phyloP scores from a whole-genome alignment of 805 yeast species.

The Zygosaccharomyces pseudorouxii region DNA sequence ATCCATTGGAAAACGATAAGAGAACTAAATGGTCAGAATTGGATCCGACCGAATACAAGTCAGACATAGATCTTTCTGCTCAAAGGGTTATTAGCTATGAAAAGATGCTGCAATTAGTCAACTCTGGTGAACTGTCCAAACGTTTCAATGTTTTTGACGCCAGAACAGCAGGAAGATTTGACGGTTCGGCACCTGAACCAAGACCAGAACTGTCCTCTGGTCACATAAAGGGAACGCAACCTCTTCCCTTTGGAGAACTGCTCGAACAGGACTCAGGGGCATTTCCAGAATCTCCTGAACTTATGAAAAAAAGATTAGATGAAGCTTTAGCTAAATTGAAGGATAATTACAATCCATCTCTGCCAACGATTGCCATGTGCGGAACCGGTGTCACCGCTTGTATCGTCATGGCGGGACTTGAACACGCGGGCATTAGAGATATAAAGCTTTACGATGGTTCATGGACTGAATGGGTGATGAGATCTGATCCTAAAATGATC shows the following conservation, averaged over 20 bases:
- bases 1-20: constrained; percentile 40
- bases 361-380: constrained; percentile 82
- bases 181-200: constrained; percentile 83
- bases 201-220: constrained; percentile 86
- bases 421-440: constrained; percentile 44
- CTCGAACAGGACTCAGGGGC: constrained; percentile 44
- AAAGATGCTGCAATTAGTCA: constrained; percentile 56
- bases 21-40: constrained; percentile 16
- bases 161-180: constrained; percentile 66
- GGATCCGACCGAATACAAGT: constrained; percentile 34
- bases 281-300: constrained; percentile 40
- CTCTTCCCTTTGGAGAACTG: constrained; percentile 68
- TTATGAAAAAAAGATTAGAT: constrained; percentile 40
- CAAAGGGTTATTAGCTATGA: constrained; percentile 63
- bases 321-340: constrained; percentile 44
- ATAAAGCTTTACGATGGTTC: constrained; percentile 77
- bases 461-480: constrained; percentile 51
- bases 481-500: constrained; percentile 22
- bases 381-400: constrained; percentile 97
- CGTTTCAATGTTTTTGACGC: constrained; percentile 72
- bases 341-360: constrained; percentile 36
- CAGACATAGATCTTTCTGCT: constrained; percentile 35
- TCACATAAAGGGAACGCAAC: constrained; percentile 76
- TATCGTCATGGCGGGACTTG: constrained; percentile 71
- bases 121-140: constrained; percentile 40